phyloP scores from a whole-genome alignment of 345 rosid species.

The Angophora floribunda region DNA sequence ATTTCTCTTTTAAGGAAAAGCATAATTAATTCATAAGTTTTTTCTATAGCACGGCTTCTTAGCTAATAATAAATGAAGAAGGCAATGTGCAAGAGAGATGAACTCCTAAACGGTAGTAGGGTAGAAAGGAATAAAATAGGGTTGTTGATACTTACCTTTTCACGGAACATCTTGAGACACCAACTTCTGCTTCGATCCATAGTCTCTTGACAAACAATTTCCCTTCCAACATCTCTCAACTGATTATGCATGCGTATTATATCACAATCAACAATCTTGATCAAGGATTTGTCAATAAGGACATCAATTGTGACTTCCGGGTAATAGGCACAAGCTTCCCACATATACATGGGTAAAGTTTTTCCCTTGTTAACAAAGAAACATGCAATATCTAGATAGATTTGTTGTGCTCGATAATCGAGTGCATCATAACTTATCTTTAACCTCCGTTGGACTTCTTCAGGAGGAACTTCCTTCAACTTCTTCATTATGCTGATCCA shows the following conservation, averaged over 20 bases:
- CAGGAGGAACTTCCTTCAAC: rapidly evolving
- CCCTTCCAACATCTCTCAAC: rapidly evolving
- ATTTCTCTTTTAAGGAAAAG: background rate
- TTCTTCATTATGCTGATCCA: background rate
- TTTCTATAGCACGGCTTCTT: background rate
- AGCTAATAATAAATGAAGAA: background rate
- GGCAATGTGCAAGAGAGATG: background rate
- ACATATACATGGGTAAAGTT: background rate
- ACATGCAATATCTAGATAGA: background rate
- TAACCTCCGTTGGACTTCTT: background rate
- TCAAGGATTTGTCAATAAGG: background rate
- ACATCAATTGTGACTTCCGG: rapidly evolving
- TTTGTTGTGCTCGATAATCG: background rate
- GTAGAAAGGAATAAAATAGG: background rate
- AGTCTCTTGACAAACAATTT: too few species aligned
- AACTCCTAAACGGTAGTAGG: background rate
- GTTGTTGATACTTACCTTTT: background rate
- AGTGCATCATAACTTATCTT: background rate
- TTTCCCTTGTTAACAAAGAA: background rate
- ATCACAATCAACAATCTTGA: background rate
- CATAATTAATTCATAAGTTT: background rate
- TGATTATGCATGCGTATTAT: background rate
- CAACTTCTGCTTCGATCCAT: background rate
- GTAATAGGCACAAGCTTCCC: rapidly evolving
- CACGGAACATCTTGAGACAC: rapidly evolving